Conservation (phyloP, 805 yeast species). For the Metschnikowia gruessii region DNA sequence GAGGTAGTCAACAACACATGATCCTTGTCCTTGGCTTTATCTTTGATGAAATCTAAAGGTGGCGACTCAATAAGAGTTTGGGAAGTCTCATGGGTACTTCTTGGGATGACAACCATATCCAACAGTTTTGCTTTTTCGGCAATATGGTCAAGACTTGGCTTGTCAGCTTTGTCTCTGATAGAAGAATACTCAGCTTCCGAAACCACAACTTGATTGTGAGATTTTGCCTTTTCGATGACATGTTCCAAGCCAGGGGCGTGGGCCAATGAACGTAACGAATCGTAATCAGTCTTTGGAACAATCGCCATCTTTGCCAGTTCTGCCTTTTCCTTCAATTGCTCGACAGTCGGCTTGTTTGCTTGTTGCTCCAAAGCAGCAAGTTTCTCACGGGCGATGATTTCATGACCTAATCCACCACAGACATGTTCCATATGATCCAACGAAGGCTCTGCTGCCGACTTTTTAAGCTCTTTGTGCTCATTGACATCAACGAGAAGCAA, state of each 20-base stretch:
- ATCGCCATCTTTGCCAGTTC: conserved; percentile 1
- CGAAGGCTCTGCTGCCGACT: conserved; percentile 31
- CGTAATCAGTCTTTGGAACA: conserved; percentile 4
- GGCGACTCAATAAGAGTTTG: conserved; percentile 2
- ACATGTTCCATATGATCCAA: conserved; percentile 18
- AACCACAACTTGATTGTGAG: conserved; percentile 2
- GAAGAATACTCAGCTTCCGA: not conserved
- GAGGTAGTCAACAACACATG: conserved; percentile 3
- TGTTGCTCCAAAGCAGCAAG: conserved; percentile 13
- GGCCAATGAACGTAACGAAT: conserved; percentile 14
- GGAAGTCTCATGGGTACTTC: not conserved
- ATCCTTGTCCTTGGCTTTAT: conserved; percentile 5
- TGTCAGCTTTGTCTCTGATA: conserved; percentile 2
- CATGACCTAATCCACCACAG: conserved; percentile 16
- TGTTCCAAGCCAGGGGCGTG: conserved; percentile 19
- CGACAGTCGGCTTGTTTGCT: conserved; percentile 19
- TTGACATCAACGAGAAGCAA: conserved; percentile 5
- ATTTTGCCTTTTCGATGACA: conserved; percentile 14
- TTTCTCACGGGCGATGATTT: conserved; percentile 7
- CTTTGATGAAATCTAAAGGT: conserved; percentile 1
- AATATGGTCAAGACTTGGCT: conserved; percentile 7
- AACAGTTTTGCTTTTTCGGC: conserved; percentile 5
- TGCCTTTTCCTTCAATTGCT: conserved; percentile 18
- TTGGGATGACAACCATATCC: conserved; percentile 8
- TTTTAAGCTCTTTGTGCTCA: conserved; percentile 17